phyloP scores from a whole-genome alignment of 176 grass and related monocot genomes.

The Musa schizocarpa region DNA sequence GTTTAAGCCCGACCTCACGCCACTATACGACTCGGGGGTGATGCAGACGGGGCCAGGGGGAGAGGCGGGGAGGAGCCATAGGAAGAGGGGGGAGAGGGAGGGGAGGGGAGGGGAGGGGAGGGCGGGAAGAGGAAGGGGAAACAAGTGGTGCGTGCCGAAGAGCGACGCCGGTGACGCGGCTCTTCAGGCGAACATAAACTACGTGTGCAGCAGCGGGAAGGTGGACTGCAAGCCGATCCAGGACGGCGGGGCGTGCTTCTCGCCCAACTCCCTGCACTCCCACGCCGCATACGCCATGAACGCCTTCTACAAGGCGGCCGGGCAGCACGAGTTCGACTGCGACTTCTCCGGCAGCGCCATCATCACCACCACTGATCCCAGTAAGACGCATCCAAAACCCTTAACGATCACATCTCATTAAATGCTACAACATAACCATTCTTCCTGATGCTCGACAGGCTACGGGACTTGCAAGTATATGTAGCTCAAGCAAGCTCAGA shows the following conservation, averaged over 20 bases:
- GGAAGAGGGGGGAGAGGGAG: background rate
- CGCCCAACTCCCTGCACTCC: constrained; percentile 29
- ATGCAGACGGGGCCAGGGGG: background rate
- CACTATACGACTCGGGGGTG: background rate
- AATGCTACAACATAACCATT: too few species aligned
- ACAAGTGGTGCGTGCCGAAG: constrained; percentile 74
- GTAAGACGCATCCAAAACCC: constrained; percentile 20
- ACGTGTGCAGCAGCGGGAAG: constrained; percentile 27
- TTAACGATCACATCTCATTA: too few species aligned
- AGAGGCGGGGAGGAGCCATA: background rate
- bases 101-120: background rate
- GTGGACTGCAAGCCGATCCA: constrained; percentile 50
- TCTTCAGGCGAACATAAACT: constrained; percentile 78
- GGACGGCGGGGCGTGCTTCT: constrained; percentile 41
- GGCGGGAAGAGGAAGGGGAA: background rate
- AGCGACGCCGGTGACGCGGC: background rate
- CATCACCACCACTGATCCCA: constrained; percentile 37
- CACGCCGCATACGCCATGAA: constrained; percentile 63
- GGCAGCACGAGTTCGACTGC: constrained; percentile 30
- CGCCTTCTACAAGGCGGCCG: constrained; percentile 43
- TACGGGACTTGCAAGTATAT: background rate
- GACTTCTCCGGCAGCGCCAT: constrained; percentile 46
- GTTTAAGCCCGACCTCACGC: background rate
- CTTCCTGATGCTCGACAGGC: background rate
- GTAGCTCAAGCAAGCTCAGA: too few species aligned